Evolutionary conservation across 495 filamentous ascomycete genomes (phyloP).

Genomic region (Cryomyces minteri): DNA sequence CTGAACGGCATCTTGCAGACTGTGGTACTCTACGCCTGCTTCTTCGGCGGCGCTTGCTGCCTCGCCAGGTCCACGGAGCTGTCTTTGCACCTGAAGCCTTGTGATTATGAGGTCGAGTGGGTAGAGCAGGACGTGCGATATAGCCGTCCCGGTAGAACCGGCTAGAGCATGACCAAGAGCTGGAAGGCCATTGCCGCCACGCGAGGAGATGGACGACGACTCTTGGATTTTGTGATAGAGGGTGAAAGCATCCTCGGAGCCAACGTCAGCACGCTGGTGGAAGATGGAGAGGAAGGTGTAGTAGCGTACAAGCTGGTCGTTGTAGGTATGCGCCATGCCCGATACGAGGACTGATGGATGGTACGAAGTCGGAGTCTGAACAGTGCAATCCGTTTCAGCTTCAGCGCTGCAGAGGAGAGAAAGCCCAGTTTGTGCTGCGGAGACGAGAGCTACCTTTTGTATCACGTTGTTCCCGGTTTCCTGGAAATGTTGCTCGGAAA

Average conservation of each 20-base stretch:
- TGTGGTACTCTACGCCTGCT: conserved; percentile 32
- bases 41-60: conserved; percentile 11
- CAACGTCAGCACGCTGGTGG: no score
- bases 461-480: no score
- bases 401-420: no score
- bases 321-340: no score
- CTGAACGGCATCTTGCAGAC: conserved; percentile 45
- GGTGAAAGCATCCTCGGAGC: conserved; percentile 18
- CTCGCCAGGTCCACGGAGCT: conserved; percentile 25
- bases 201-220: background rate
- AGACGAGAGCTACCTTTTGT: no score
- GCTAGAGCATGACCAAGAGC: conserved; percentile 76
- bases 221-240: conserved; percentile 20
- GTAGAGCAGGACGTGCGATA: conserved; percentile 59
- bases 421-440: no score
- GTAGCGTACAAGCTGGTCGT: no score
- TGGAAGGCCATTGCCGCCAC: conserved; percentile 36
- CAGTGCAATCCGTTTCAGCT: no score
- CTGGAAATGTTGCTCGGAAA: no score
- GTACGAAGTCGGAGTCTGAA: no score
- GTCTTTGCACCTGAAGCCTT: conserved; percentile 64
- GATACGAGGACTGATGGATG: no score
- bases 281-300: no score
- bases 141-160: conserved; percentile 58
- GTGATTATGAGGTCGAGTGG: conserved; percentile 76